These are phyloP conservation scores for Diplocarpon mali DNA, from an alignment of 2,329 filamentous ascomycete species.

Conservation along the genomic window DNA sequence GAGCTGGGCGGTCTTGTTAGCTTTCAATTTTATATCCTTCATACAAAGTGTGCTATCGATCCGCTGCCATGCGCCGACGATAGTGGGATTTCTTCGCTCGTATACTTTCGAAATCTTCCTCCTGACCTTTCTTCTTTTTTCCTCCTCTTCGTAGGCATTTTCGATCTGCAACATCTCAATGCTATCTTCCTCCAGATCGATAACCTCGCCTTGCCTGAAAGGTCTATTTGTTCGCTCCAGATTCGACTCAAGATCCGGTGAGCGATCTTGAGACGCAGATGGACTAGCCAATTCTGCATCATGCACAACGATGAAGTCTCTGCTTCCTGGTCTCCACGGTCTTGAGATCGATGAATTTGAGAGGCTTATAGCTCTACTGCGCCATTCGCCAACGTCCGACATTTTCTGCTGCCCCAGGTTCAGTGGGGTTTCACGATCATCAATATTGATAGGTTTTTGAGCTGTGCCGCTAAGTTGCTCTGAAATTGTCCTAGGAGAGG, in stretches of 20 bases:
- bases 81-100: conserved; percentile 17
- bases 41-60: conserved; percentile 6
- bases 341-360: background rate
- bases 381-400: background rate
- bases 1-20: conserved; percentile 17
- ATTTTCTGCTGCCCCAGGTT: background rate
- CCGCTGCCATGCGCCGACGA: conserved; percentile 12
- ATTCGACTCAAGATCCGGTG: background rate
- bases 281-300: background rate
- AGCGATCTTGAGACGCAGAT: background rate
- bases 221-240: background rate
- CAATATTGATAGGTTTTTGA: background rate
- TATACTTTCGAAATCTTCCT: conserved; percentile 9
- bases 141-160: conserved; percentile 7
- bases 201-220: background rate
- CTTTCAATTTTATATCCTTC: conserved; percentile 26
- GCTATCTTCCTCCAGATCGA: conserved; percentile 6
- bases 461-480: background rate
- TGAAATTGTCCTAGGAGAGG: background rate
- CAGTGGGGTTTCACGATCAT: background rate
- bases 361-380: background rate
- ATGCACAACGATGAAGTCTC: background rate
- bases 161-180: conserved; percentile 2
- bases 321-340: background rate
- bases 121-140: background rate